Evolutionary conservation across 257 asterid genomes (phyloP).

Genomic region (Mentha longifolia): DNA sequence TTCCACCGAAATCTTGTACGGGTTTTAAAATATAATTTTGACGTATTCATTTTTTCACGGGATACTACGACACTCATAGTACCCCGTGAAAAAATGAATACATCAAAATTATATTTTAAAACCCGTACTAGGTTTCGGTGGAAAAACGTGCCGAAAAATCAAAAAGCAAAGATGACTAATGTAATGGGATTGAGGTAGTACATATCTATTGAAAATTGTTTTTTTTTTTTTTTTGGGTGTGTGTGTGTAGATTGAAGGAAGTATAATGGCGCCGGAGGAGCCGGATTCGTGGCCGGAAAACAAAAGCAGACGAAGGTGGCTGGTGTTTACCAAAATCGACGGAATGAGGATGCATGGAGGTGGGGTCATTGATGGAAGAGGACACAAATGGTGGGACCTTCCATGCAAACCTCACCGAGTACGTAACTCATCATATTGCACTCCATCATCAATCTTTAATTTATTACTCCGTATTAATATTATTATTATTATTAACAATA

Average conservation of each 20-base stretch:
- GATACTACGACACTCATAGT: too few relatives aligned
- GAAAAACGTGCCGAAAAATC: too few relatives aligned
- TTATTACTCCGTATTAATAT: too few relatives aligned
- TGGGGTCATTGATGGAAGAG: constrained; percentile 85
- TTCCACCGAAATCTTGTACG: too few relatives aligned
- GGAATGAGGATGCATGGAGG: constrained; percentile 87
- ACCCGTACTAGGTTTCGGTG: too few relatives aligned
- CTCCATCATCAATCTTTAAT: neutral
- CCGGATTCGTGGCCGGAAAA: constrained; percentile 76
- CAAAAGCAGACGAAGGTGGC: constrained; percentile 70
- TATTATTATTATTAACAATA: neutral
- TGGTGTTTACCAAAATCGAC: constrained; percentile 68
- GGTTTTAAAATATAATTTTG: too few relatives aligned
- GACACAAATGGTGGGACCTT: constrained; percentile 97
- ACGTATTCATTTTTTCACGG: too few relatives aligned
- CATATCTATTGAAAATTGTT: too few relatives aligned
- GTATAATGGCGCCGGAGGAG: constrained; percentile 80
- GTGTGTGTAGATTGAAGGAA: constrained; percentile 81
- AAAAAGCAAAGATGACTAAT: too few relatives aligned
- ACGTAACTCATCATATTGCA: neutral
- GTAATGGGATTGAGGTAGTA: too few relatives aligned
- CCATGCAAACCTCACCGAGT: constrained; percentile 98
- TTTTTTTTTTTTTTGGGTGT: neutral
- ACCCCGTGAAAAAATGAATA: too few relatives aligned
- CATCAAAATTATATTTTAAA: too few relatives aligned